Evolutionary conservation across 1,139 yeast species (phyloP).

Genomic region (Geotrichum cucujoidarum): DNA sequence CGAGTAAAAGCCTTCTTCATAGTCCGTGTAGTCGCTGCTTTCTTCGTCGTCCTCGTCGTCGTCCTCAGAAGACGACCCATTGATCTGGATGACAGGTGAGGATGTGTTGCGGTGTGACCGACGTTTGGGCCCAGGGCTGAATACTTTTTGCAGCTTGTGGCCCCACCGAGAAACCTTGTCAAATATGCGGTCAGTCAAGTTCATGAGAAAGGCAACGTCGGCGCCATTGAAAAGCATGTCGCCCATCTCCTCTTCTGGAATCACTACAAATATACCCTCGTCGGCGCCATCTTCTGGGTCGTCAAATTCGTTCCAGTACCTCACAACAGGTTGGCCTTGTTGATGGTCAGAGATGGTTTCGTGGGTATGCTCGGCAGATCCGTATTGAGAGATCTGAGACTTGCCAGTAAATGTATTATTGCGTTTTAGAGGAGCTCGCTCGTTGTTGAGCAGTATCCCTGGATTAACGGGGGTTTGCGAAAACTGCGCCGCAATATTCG

Average conservation of each 20-base stretch:
- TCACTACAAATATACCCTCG: conserved; percentile 35
- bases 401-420: not conserved
- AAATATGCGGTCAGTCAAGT: conserved; percentile 31
- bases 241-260: conserved; percentile 32
- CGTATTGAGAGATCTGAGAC: conserved; percentile 7
- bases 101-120: conserved; percentile 17
- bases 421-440: conserved; percentile 12
- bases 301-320: conserved; percentile 74
- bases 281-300: conserved; percentile 51
- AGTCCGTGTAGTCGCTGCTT: conserved; percentile 18
- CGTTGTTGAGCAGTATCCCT: conserved; percentile 16
- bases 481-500: not conserved
- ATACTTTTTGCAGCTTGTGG: conserved; percentile 27
- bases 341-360: not conserved
- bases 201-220: conserved; percentile 33
- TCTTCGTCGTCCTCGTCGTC: conserved; percentile 21
- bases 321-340: conserved; percentile 36
- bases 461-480: conserved; percentile 4
- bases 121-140: conserved; percentile 23
- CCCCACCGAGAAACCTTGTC: conserved; percentile 14
- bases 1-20: conserved; percentile 23
- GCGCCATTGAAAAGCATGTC: conserved; percentile 34
- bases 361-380: conserved; percentile 1
- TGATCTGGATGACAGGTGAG: too few species aligned
- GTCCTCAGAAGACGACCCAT: conserved; percentile 15